These are phyloP conservation scores for Aureobasidium sp. DNA, from an alignment of 2,329 filamentous ascomycete species.

Conservation along the genomic window DNA sequence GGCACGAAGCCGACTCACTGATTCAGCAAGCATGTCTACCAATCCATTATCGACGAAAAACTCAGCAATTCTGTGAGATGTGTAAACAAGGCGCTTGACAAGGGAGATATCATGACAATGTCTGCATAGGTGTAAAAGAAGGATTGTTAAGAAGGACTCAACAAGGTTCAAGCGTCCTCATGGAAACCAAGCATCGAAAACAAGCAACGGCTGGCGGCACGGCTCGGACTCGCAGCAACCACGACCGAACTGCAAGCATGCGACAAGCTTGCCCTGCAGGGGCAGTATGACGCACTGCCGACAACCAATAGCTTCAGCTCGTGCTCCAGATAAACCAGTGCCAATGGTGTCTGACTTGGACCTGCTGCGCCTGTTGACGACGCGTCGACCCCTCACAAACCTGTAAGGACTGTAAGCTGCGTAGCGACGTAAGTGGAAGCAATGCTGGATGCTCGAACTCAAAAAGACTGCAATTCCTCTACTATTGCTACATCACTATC, in stretches of 20 bases:
- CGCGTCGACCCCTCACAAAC: neutral
- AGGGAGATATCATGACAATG: no score
- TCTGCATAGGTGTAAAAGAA: no score
- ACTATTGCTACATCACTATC: neutral
- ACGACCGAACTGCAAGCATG: neutral
- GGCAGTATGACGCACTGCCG: neutral
- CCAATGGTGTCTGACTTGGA: neutral
- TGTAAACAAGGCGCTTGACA: no score
- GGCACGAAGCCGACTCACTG: no score
- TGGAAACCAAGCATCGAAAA: neutral
- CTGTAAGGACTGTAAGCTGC: neutral
- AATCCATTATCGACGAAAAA: no score
- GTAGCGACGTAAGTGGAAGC: neutral
- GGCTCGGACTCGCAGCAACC: neutral
- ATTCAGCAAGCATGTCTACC: no score
- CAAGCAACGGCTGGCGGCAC: neutral
- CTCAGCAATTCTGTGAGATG: no score
- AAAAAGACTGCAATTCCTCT: neutral
- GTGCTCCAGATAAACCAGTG: neutral
- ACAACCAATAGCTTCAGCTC: neutral
- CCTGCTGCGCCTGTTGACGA: neutral
- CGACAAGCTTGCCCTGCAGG: neutral
- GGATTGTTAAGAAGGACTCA: neutral
- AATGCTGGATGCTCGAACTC: neutral
- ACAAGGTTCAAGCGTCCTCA: neutral